Conservation (phyloP, 805 yeast genomes). For the Clavispora fructus region DNA sequence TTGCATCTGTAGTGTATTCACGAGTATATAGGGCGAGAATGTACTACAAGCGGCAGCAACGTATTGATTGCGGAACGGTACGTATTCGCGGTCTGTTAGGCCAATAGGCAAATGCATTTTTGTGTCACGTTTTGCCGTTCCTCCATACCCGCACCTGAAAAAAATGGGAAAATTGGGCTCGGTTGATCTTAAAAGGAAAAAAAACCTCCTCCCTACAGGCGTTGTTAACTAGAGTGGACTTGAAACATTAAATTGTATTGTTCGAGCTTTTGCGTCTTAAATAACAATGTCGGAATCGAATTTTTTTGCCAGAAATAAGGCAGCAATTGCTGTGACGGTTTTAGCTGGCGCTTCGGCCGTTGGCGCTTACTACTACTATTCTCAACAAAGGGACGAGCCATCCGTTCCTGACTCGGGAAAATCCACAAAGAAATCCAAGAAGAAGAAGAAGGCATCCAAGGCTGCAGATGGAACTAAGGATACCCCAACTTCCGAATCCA, state of each 20-base stretch:
- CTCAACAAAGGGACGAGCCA: conserved; percentile 21
- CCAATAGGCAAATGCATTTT: conserved; percentile 2
- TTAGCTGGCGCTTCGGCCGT: conserved; percentile 61
- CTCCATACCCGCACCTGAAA: conserved; percentile 1
- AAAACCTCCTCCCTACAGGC: background rate
- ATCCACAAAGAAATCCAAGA: conserved; percentile 38
- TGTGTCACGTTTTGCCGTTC: conserved; percentile 1
- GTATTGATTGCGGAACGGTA: background rate
- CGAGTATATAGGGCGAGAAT: too few species aligned
- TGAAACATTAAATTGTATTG: background rate
- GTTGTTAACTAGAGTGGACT: background rate
- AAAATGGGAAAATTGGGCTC: background rate
- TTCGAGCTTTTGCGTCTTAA: background rate
- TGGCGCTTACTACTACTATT: conserved; percentile 51
- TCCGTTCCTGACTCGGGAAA: conserved; percentile 15
- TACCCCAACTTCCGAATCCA: conserved; percentile 9
- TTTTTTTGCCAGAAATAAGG: conserved; percentile 50
- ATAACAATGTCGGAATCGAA: conserved; percentile 15
- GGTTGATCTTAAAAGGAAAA: background rate
- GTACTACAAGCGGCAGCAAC: too few species aligned
- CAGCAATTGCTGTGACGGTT: conserved; percentile 59
- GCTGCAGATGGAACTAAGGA: conserved; percentile 25
- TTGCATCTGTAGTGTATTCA: too few species aligned
- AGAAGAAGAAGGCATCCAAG: conserved; percentile 36
- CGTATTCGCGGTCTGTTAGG: background rate